Percentiles rank a stretch among this genome's conserved stretches.
These are phyloP conservation scores for Phytophthora sansomeana DNA, from an alignment of 352 stramenopile species.

Conservation along the genomic window DNA sequence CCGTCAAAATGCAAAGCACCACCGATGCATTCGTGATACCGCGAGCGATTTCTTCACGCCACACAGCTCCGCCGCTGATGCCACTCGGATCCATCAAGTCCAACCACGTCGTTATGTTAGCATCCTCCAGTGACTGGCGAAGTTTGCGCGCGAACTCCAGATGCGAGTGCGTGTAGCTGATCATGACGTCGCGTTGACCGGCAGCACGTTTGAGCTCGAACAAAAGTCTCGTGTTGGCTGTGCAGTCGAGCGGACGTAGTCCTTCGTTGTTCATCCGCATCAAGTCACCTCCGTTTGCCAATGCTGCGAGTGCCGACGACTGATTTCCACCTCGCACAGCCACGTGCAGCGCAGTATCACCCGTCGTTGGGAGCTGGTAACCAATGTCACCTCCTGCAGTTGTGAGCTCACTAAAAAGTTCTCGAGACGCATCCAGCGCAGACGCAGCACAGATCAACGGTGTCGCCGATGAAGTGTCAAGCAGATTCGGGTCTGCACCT, in stretches of 20 bases:
- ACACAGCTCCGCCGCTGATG: background rate
- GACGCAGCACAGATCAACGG: conserved; percentile 43
- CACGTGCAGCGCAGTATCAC: conserved; percentile 74
- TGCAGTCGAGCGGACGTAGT: conserved; percentile 70
- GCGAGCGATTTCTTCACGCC: conserved; percentile 1
- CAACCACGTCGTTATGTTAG: background rate
- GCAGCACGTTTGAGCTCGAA: conserved; percentile 76
- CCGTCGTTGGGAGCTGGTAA: conserved; percentile 53
- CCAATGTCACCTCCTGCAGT: conserved; percentile 64
- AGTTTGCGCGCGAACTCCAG: conserved; percentile 59
- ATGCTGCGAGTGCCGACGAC: conserved; percentile 54
- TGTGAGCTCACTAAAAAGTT: conserved; percentile 48
- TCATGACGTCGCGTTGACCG: conserved; percentile 80
- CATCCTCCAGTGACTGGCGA: background rate
- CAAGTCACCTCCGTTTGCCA: conserved; percentile 65
- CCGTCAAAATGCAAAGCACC: background rate
- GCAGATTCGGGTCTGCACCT: conserved; percentile 43
- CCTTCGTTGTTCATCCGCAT: conserved; percentile 75
- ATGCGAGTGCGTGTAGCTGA: conserved; percentile 87
- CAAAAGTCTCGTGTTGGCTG: conserved; percentile 66
- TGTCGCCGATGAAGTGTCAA: conserved; percentile 56
- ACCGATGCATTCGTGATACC: background rate
- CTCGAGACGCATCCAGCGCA: conserved; percentile 20
- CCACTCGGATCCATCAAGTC: conserved; percentile 1
- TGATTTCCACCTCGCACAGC: conserved; percentile 68